Evolutionary conservation across 2,329 filamentous ascomycete genomes (phyloP).

Genomic region (Xylaria digitata): DNA sequence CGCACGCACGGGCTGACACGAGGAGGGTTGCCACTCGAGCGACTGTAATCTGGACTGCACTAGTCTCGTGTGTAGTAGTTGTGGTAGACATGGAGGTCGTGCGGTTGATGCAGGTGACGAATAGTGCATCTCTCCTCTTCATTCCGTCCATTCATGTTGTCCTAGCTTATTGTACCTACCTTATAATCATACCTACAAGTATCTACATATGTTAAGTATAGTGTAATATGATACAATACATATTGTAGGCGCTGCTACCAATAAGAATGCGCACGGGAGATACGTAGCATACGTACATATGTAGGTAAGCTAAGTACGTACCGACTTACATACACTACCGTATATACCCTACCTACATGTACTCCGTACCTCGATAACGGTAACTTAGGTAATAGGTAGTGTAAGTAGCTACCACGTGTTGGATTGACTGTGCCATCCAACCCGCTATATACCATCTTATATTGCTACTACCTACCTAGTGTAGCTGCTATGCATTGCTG

Average conservation of each 20-base stretch:
- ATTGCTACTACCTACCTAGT: constrained; percentile 4
- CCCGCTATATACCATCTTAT: constrained; percentile 1
- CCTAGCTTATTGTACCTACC: background rate
- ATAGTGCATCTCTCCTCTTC: constrained; percentile 12
- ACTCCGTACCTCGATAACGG: no score
- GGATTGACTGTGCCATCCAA: constrained; percentile 23
- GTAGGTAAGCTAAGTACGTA: no score
- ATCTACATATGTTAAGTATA: background rate
- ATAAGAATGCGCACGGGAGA: no score
- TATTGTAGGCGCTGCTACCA: no score
- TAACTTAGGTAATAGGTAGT: background rate
- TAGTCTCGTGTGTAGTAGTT: constrained; percentile 4
- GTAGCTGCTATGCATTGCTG: constrained; percentile 12
- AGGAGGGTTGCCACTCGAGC: constrained; percentile 31
- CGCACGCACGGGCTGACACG: constrained; percentile 38
- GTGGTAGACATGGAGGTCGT: background rate
- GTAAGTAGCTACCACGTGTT: constrained; percentile 32
- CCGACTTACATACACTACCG: no score
- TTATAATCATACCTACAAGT: background rate
- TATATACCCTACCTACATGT: no score
- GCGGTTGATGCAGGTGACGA: constrained; percentile 14
- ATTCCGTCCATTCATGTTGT: background rate
- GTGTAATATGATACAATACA: no score
- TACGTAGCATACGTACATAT: no score
- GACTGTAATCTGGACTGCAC: constrained; percentile 9